Evolutionary conservation across 768 basidiomycete genomes (phyloP).

Genomic region (Pisolithus tinctorius): DNA sequence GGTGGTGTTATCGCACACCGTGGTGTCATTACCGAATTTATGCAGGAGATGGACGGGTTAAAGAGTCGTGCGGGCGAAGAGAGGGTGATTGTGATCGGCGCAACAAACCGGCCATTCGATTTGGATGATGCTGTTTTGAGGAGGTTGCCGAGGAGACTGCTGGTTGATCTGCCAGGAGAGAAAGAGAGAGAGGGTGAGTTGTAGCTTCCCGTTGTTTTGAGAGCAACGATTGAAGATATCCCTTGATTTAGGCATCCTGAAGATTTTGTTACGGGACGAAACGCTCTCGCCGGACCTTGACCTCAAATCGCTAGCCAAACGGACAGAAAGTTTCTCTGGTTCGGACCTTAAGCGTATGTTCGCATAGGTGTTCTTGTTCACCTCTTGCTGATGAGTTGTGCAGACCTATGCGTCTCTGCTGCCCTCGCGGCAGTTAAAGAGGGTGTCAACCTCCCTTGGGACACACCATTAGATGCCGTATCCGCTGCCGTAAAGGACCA

Average conservation of each 20-base stretch:
- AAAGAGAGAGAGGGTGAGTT: constrained; percentile 74
- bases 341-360: constrained; percentile 89
- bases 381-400: constrained; percentile 6
- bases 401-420: constrained; percentile 90
- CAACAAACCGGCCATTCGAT: constrained; percentile 89
- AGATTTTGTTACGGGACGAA: constrained; percentile 84
- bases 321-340: constrained; percentile 85
- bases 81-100: constrained; percentile 86
- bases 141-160: constrained; percentile 75
- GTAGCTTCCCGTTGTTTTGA: neutral
- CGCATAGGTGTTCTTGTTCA: neutral
- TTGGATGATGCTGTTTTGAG: constrained; percentile 89
- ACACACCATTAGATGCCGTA: constrained; percentile 8
- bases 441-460: constrained; percentile 75
- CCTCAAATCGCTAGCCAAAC: constrained; percentile 50
- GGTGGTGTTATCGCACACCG: constrained; percentile 80
- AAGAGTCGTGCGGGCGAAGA: constrained; percentile 67
- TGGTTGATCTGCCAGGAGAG: constrained; percentile 85
- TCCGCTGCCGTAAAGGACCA: constrained; percentile 1
- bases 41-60: constrained; percentile 96
- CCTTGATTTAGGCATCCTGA: constrained; percentile 62
- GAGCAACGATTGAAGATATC: constrained; percentile 1
- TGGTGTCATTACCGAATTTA: constrained; percentile 86
- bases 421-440: constrained; percentile 92
- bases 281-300: constrained; percentile 58